Percentiles rank a stretch among this genome's conserved stretches.
These are phyloP conservation scores for Pichia membranifaciens DNA, from an alignment of 805 yeast genomes.

Conservation along the genomic window DNA sequence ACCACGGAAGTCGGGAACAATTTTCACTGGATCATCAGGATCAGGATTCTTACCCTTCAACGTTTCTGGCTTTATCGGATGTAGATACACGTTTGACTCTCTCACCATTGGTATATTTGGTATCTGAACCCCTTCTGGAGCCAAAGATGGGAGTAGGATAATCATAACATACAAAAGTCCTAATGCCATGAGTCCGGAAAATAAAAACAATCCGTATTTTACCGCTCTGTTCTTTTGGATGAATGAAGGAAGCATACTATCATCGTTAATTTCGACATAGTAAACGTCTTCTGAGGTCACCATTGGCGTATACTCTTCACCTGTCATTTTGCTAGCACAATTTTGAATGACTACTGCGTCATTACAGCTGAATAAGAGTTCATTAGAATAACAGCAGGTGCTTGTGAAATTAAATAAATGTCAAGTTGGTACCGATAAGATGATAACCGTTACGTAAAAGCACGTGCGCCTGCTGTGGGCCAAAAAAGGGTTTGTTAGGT, in stretches of 20 bases:
- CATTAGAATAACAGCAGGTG: too few species aligned
- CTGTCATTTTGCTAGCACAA: background rate
- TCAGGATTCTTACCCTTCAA: conserved; percentile 10
- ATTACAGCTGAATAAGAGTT: too few species aligned
- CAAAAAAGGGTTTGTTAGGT: too few species aligned
- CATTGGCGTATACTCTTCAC: conserved; percentile 13
- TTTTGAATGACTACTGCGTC: too few species aligned
- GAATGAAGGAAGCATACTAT: conserved; percentile 11
- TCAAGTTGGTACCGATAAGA: too few species aligned
- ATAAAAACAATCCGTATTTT: conserved; percentile 12
- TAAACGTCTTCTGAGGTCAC: background rate
- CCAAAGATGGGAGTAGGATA: conserved; percentile 28
- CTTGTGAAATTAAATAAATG: too few species aligned
- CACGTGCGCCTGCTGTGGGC: too few species aligned
- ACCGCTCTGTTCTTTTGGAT: conserved; percentile 9
- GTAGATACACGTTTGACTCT: conserved; percentile 22
- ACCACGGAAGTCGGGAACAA: conserved; percentile 21
- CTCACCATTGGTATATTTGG: conserved; percentile 24
- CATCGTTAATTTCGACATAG: conserved; percentile 17
- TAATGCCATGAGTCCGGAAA: conserved; percentile 9
- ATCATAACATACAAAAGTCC: conserved; percentile 26
- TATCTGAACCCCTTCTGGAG: conserved; percentile 28
- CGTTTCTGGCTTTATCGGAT: conserved; percentile 24
- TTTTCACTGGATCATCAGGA: conserved; percentile 25
- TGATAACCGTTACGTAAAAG: too few species aligned